A percentile compares a stretch with the other conserved stretches of the same genome.
phyloP scores from a whole-genome alignment of 2,329 filamentous ascomycete genomes.

The Diaporthe aspalathi region DNA sequence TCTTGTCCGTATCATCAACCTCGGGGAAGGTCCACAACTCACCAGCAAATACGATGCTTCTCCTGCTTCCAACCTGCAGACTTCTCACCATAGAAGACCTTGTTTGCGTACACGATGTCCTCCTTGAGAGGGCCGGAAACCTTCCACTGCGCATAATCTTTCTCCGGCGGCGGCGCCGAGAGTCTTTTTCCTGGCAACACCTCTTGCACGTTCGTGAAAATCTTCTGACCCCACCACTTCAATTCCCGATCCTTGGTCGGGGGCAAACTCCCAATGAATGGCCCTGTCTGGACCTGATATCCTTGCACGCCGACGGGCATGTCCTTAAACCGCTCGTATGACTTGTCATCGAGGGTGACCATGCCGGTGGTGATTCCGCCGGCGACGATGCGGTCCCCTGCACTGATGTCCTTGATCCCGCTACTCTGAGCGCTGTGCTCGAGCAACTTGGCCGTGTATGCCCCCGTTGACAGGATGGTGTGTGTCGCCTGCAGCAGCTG shows the following conservation, averaged over 20 bases:
- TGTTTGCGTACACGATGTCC: constrained; percentile 67
- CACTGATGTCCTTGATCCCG: constrained; percentile 59
- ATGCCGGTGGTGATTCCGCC: constrained; percentile 70
- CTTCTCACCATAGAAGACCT: constrained; percentile 69
- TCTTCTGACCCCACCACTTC: constrained; percentile 72
- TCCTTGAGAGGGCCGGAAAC: constrained; percentile 65
- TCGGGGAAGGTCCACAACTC: constrained; percentile 44
- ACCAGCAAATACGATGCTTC: constrained; percentile 76
- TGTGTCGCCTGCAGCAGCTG: constrained; percentile 59
- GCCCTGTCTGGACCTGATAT: constrained; percentile 50
- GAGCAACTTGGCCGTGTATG: constrained; percentile 68
- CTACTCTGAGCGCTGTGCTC: constrained; percentile 62
- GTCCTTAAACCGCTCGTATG: constrained; percentile 56
- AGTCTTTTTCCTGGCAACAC: constrained; percentile 64
- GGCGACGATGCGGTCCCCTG: constrained; percentile 66
- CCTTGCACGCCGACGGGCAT: constrained; percentile 63
- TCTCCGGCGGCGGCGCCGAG: constrained; percentile 65
- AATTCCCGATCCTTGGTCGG: constrained; percentile 62
- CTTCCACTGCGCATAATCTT: constrained; percentile 73
- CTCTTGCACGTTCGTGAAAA: constrained; percentile 67
- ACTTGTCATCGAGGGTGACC: constrained; percentile 61
- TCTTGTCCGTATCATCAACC: neutral
- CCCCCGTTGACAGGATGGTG: constrained; percentile 66
- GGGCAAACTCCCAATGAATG: constrained; percentile 69
- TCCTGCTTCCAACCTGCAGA: constrained; percentile 67